Evolutionary conservation across 306 rosid genomes (phyloP).

Genomic region (Pyrus bretschneideri): DNA sequence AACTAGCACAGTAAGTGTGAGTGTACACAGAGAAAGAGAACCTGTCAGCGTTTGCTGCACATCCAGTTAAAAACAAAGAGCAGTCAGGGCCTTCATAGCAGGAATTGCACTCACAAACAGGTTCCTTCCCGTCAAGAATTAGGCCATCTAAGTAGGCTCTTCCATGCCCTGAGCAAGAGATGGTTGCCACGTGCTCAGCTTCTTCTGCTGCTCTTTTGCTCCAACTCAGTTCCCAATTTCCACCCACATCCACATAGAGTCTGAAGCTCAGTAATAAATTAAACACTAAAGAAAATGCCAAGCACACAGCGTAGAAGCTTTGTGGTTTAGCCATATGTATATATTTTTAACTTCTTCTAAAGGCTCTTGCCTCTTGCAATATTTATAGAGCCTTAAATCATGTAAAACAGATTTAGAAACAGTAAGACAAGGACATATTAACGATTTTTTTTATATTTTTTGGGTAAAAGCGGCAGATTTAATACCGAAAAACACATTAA

Average conservation of each 20-base stretch:
- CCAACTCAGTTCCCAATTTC: conserved; percentile 30
- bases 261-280: conserved; percentile 5
- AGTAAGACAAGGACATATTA: too few relatives aligned
- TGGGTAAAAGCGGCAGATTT: too few relatives aligned
- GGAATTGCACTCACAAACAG: conserved; percentile 45
- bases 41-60: conserved; percentile 38
- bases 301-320: not conserved
- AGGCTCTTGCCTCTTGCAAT: too few relatives aligned
- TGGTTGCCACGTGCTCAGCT: conserved; percentile 41
- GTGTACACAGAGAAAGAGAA: not conserved
- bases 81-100: conserved; percentile 42
- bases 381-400: too few relatives aligned
- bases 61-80: conserved; percentile 17
- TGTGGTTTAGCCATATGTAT: conserved; percentile 5
- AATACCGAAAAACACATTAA: too few relatives aligned
- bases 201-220: conserved; percentile 32
- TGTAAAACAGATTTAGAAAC: too few relatives aligned
- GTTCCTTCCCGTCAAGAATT: conserved; percentile 24
- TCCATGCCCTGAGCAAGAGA: conserved; percentile 51
- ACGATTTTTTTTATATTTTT: too few relatives aligned
- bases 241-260: not conserved
- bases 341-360: too few relatives aligned
- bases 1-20: too few relatives aligned
- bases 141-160: conserved; percentile 49
- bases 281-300: conserved; percentile 11